phyloP scores from a whole-genome alignment of 768 basidiomycete genomes.

The Kwoniella heveanensis region DNA sequence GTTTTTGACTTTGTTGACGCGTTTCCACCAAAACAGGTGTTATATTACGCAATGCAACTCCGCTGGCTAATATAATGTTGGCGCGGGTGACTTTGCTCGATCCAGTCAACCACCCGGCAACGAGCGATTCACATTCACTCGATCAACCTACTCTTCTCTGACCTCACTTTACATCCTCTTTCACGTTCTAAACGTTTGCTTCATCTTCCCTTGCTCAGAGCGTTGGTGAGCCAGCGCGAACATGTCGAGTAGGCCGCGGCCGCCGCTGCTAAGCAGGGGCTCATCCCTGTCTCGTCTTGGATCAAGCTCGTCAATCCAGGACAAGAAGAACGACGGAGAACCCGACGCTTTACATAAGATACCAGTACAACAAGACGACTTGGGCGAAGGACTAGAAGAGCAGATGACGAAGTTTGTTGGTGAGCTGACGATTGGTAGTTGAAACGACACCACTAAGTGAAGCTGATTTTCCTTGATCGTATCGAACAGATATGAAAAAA shows the following conservation, averaged over 20 bases:
- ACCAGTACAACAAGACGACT: no score
- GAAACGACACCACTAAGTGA: no score
- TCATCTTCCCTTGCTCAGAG: no score
- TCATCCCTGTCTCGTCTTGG: neutral
- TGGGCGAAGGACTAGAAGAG: slow-evolving; percentile 9
- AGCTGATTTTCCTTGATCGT: neutral
- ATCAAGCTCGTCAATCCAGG: neutral
- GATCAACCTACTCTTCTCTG: no score
- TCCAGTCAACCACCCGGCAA: neutral
- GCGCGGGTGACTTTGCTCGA: slow-evolving; percentile 1
- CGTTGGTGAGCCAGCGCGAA: no score
- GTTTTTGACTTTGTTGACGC: slow-evolving; percentile 6
- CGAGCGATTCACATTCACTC: neutral
- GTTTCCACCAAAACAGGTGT: neutral
- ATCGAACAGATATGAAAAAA: neutral
- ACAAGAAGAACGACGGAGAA: no score
- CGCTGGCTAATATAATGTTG: neutral
- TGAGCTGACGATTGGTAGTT: no score
- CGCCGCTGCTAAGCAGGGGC: neutral
- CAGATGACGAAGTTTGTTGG: slow-evolving; percentile 19
- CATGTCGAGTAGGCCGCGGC: neutral
- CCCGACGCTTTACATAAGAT: no score
- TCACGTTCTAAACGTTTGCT: no score
- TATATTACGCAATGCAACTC: neutral
- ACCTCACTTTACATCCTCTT: no score